Evolutionary conservation across 2,329 filamentous ascomycete genomes (phyloP).

Genomic region (Botryosphaeria agaves): DNA sequence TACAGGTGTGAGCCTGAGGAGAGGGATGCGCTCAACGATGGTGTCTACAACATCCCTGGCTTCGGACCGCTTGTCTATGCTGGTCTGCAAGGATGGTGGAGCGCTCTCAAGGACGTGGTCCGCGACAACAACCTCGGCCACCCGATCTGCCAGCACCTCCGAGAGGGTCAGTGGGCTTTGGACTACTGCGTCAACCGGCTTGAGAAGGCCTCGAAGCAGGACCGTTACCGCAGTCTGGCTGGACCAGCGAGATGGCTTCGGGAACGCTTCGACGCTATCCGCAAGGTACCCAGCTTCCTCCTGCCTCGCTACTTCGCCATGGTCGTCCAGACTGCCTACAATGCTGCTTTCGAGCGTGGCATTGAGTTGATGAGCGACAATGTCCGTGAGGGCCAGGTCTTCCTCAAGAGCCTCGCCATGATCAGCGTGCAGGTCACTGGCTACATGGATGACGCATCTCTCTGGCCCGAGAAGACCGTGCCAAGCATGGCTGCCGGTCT

Average conservation of each 20-base stretch:
- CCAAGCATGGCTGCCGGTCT: constrained; percentile 82
- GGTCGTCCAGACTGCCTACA: constrained; percentile 73
- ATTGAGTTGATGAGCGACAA: constrained; percentile 65
- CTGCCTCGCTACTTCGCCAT: constrained; percentile 87
- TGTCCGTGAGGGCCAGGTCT: constrained; percentile 67
- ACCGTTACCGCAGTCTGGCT: constrained; percentile 43
- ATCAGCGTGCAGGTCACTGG: constrained; percentile 86
- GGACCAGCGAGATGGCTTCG: constrained; percentile 62
- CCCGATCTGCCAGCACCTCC: constrained; percentile 80
- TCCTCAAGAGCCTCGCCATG: constrained; percentile 75
- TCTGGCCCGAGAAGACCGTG: constrained; percentile 73
- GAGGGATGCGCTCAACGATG: constrained; percentile 63
- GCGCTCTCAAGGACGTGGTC: constrained; percentile 68
- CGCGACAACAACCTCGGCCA: constrained; percentile 82
- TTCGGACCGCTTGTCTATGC: constrained; percentile 81
- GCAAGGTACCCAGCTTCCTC: constrained; percentile 72
- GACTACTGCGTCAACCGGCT: constrained; percentile 74
- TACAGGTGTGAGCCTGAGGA: constrained; percentile 89
- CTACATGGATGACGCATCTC: constrained; percentile 71
- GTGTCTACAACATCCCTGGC: constrained; percentile 75
- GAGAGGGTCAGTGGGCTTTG: constrained; percentile 79
- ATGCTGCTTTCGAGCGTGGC: constrained; percentile 60
- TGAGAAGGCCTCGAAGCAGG: constrained; percentile 45
- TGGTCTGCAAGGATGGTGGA: constrained; percentile 98
- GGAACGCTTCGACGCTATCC: constrained; percentile 71